phyloP scores from a whole-genome alignment of 805 yeast species.

The Wickerhamomyces sydowiorum region DNA sequence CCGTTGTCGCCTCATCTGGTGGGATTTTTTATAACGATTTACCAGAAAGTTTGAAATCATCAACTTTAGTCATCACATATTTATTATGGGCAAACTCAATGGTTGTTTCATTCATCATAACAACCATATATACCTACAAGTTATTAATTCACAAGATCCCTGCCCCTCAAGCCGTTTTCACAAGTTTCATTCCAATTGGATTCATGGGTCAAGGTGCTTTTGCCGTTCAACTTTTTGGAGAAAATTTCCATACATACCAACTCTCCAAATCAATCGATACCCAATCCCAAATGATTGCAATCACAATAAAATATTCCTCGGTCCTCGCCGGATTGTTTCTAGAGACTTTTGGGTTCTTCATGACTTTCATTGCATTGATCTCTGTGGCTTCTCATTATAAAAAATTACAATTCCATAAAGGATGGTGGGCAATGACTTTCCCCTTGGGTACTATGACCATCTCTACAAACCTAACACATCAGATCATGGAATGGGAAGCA shows the following conservation, averaged over 20 bases:
- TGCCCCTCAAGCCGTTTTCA: slow-evolving; percentile 44
- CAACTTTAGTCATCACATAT: slow-evolving; percentile 48
- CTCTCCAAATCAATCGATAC: slow-evolving; percentile 13
- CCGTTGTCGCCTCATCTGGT: slow-evolving; percentile 73
- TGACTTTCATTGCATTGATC: slow-evolving; percentile 39
- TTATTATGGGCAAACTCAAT: slow-evolving; percentile 70
- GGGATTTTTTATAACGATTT: slow-evolving; percentile 42
- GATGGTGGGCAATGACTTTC: slow-evolving; percentile 86
- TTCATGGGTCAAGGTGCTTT: slow-evolving; percentile 82
- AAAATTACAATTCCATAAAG: slow-evolving; percentile 36
- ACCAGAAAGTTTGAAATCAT: slow-evolving; percentile 39
- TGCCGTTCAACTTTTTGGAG: slow-evolving; percentile 54
- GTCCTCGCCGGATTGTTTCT: slow-evolving; percentile 38
- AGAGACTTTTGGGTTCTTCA: slow-evolving; percentile 52
- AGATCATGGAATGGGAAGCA: slow-evolving; percentile 42
- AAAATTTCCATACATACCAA: slow-evolving; percentile 28
- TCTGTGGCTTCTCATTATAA: slow-evolving; percentile 27
- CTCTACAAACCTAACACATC: slow-evolving; percentile 48
- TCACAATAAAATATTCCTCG: slow-evolving; percentile 28
- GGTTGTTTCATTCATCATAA: slow-evolving; percentile 47
- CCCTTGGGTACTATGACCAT: slow-evolving; percentile 81
- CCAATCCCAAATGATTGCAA: slow-evolving; percentile 19
- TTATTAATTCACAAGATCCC: slow-evolving; percentile 57
- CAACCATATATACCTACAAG: slow-evolving; percentile 55
- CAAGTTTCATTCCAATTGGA: slow-evolving; percentile 78